Evolutionary conservation across 1,284 basidiomycete genomes (phyloP), one percentile per base, ranked within the genome.

Genomic region (Apiotrichum siamense): DNA sequence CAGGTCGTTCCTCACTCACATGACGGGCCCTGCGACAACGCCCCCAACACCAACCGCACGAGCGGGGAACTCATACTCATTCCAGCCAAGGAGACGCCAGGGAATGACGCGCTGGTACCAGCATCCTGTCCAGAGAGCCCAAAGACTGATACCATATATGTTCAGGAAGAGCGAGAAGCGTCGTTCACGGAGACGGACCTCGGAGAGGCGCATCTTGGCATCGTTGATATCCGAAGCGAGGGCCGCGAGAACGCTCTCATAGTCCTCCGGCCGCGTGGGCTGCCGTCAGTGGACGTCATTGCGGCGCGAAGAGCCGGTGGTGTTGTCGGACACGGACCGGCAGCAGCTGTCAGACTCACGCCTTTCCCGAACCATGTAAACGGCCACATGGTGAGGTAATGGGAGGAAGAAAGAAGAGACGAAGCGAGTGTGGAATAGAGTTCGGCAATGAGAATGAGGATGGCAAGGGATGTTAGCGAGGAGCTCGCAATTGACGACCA

Each of bases 121-220:
- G 46, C 88, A 63, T 23, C 77, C 82, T 36, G 85, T 79, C 75
- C 94, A 97, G 18, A 82, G 69, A 26, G 82, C 79, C 92, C 92
- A 97, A 32, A 80, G 71, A 1, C 83, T 80, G 57, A 94, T 74
- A 0, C 89, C 85, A 67, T 90, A 94, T 6, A 90, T 71, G 1
- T 92, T 92, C 42, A 88, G 82, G 26, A 87, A 77, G 40, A 93
- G 78, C 12, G 85, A 86, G 3, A 88, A 79, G 3, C 92, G 80
- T 33, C 90, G 81, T 72, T 97, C 87, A 23, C 92, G 83, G 43
- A 89, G 76, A 11, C 88, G 83, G 63, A 97, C 88, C 67, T 93
- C 91, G 1, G 88, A 85, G 9, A 98, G 82, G 53, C 84, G 81
- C 31, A 82, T 80, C 72, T 94, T 87, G 23, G 77, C 74, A 15